Evolutionary conservation across 495 filamentous ascomycete genomes (phyloP), one percentile per base, ranked within the genome.

Genomic region (Penicillium salamii): DNA sequence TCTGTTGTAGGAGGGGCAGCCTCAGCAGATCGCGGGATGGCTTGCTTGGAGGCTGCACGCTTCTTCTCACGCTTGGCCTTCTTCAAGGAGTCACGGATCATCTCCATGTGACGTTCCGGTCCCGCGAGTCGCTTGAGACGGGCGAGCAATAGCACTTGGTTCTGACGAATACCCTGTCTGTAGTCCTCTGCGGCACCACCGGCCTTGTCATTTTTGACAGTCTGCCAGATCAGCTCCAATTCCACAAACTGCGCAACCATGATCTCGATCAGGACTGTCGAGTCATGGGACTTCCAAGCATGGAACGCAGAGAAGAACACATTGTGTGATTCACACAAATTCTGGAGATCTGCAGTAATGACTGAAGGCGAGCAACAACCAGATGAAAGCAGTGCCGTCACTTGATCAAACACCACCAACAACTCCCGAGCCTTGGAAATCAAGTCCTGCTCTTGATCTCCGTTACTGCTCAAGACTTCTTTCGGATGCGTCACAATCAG

Each of bases 171-270:
- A 31, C 91, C 95, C 59, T 96, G 84, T 49, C 84, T 83, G 64
- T 97, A 98, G 41, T 96, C 90, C 34, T 85, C 84, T 31, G 91
- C 83, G 20, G 95, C 93, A 18, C 84, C 84, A n/a, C 85, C 88
- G 32, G 88, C 85, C 15, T 79, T 85, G 53, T 92, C 88, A 63
- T 95, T 83, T 57, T 97, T 97, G 61, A 97, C 92, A 7, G 89
- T 91, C 62, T 96, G 90, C 85, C 90, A 96, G 26, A 98, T 98
- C 19, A 90, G 82, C 63, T 98, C 93, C 14, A 98, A 74, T 64
- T 96, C 92, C 24, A 95, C 87, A 64, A 96, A 97, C 63, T 96
- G 91, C 37, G 91, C 85, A 19, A 97, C 77, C 93, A 98, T 97
- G 43, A 92, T 89, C 53, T 95, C 88, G 48, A 97, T 86, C 26